A percentile compares a stretch with the other conserved stretches of the same genome.
Evolutionary conservation across 306 rosid genomes (phyloP).

Genomic region (Crataegus laevigata): DNA sequence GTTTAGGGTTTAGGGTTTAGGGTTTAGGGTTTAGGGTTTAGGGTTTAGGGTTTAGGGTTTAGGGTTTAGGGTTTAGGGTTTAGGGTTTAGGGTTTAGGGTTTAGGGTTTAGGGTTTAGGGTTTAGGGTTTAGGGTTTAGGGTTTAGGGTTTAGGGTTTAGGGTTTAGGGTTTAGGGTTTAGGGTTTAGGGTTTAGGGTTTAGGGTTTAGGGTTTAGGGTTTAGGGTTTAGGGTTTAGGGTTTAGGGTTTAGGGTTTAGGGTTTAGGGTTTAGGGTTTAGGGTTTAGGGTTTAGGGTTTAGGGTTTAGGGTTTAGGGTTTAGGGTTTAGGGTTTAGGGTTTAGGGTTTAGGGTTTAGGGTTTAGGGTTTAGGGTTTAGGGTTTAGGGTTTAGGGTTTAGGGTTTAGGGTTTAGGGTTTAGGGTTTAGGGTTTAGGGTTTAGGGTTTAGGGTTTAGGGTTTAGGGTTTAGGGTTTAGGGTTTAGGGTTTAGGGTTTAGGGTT

Average conservation of each 20-base stretch:
- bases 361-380: constrained; percentile 2
- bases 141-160: neutral
- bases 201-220: neutral
- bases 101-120: constrained; percentile 1
- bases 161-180: constrained; percentile 5
- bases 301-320: neutral
- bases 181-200: constrained; percentile 2
- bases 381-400: constrained; percentile 14
- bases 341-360: constrained; percentile 14
- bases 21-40: constrained; percentile 11
- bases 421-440: constrained; percentile 3
- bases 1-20: neutral
- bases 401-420: constrained; percentile 1
- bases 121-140: neutral
- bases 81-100: neutral
- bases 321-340: constrained; percentile 9
- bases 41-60: constrained; percentile 17
- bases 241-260: constrained; percentile 1
- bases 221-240: constrained; percentile 7
- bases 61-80: neutral
- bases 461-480: constrained; percentile 4
- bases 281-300: neutral
- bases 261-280: constrained; percentile 8
- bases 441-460: constrained; percentile 4
- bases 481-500: constrained; percentile 1